A percentile compares a stretch with the other conserved stretches of the same genome.
Conservation (phyloP, 805 yeast species). For the Komagataella populi region DNA sequence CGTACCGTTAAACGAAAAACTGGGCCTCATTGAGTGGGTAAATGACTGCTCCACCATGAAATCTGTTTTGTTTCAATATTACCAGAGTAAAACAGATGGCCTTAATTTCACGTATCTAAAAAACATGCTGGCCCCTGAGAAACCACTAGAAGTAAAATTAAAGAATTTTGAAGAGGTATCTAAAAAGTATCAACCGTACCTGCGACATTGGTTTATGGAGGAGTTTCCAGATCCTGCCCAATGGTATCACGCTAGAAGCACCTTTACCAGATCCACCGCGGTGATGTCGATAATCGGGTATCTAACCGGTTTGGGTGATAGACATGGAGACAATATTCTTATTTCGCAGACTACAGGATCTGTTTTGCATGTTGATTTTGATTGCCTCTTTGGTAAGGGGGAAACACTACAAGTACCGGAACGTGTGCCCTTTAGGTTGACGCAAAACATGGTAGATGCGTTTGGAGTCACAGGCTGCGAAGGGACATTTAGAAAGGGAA, state of each 20-base stretch:
- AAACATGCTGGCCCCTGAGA: conserved; percentile 12
- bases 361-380: conserved; percentile 89
- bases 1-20: conserved; percentile 69
- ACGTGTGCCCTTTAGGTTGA: conserved; percentile 84
- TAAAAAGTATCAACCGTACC: conserved; percentile 44
- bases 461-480: conserved; percentile 77
- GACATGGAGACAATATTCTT: conserved; percentile 88
- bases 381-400: conserved; percentile 87
- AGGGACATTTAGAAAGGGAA: conserved; percentile 74
- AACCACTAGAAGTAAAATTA: conserved; percentile 18
- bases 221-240: conserved; percentile 78
- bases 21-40: conserved; percentile 90
- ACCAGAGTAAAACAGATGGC: conserved; percentile 12
- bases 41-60: conserved; percentile 62
- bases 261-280: conserved; percentile 68
- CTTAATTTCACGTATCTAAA: conserved; percentile 11
- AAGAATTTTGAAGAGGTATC: conserved; percentile 19
- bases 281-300: conserved; percentile 98
- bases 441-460: conserved; percentile 82
- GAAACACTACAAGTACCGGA: conserved; percentile 70
- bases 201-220: conserved; percentile 80
- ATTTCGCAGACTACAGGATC: conserved; percentile 63
- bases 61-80: conserved; percentile 29
- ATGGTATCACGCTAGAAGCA: conserved; percentile 74
- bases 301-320: conserved; percentile 86